Base-by-base conservation (phyloP, 225 moss, liverwort and hornwort species). In the Sphagnum contortum region DNA sequence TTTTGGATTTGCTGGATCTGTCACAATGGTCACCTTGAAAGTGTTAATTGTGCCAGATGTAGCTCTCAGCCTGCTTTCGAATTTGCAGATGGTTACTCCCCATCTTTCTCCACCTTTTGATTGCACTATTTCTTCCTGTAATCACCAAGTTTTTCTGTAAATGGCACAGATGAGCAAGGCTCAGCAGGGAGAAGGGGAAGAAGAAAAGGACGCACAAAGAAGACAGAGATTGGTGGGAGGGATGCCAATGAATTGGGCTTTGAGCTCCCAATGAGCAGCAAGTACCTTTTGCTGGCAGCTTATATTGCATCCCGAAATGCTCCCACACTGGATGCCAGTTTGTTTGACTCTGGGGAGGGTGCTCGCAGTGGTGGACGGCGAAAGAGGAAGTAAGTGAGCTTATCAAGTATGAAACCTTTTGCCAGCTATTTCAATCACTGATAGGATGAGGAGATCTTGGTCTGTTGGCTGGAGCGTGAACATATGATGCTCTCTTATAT, bases 271-370 rank as follows among this genome's bases (percentile, higher is more conserved):
- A 71, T 75, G 55, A 87, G 88, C 82, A 91, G 96, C 89, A 98
- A 89, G 73, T 93, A 88, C 57, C 81, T 98, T 64, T 64, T 98
- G 12, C 70, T 98, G 65, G 92, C 92, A 57, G 85, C 88, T n/a
- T 93, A 84, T 59, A 89, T 98, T 62, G 90, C 90, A 53, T 98
- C 92, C 48, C 85, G 90, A 72, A 98, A 98, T 75, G 90, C 90
- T 61, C 83, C 92, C 13, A 90, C 90, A 61, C 59, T 88, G 61
- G 96, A 96, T 75, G 92, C 88, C 66, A 83, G 85, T 68, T 67
- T 93, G 44, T 93, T 98, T 63, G 96, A 90, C 69, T 57, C 85
- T 6, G 88, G 87, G 46, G 93, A 90, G 63, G 83, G 68, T 66
- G 52, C 52, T 13, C 79, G 71, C 45, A 67, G 71, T 49, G 76